Base-by-base conservation (phyloP, 2,329 filamentous ascomycete genomes). In the Acrodontium crateriforme region DNA sequence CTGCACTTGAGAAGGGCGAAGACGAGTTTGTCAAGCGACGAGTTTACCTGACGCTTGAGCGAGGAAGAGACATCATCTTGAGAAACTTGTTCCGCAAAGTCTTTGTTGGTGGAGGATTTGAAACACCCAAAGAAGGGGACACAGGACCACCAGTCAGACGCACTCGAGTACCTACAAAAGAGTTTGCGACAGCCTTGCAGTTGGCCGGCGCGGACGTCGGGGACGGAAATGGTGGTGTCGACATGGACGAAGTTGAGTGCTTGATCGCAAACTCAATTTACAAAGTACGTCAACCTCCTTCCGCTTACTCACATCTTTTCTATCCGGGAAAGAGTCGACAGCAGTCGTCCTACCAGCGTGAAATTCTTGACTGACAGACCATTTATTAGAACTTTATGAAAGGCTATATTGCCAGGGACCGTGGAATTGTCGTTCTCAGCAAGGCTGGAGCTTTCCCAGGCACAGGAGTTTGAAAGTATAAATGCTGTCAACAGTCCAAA, bases 261-360 rank as follows among this genome's bases (percentile, higher is more conserved):
- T 60, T 94, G 44, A 52, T 98, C 46, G 83, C 89, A 16, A 95
- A 94, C 52, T 81, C 94, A 70, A 93, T 98, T 37, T 98, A 95
- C 64, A 98, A 95, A 73, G 87, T 92, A 56, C 35, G 62, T 57
- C 8, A 23, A n/a, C 30, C 27, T 15, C 18, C 31, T 9, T 14
- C 9, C 6, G 9, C 9, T 16, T 27, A 8, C 21, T 15, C 18
- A 9, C 21, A n/a, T 11, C 7, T 13, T 18, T n/a, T 3, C 3
- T 4, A 8, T 12, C 5, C 9, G 17, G 19, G 13, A 14, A 3
- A 5, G 15, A 4, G 21, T 16, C 25, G 18, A 27, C 16, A 18
- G 18, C 9, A 25, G 28, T 45, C 31, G 53, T 39, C 53, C 13
- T 13, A 18, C 16, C 11, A n/a, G n/a, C n/a, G n/a, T n/a, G n/a